Evolutionary conservation across 768 basidiomycete species (phyloP).

Genomic region (Rossbeevera mucosa): DNA sequence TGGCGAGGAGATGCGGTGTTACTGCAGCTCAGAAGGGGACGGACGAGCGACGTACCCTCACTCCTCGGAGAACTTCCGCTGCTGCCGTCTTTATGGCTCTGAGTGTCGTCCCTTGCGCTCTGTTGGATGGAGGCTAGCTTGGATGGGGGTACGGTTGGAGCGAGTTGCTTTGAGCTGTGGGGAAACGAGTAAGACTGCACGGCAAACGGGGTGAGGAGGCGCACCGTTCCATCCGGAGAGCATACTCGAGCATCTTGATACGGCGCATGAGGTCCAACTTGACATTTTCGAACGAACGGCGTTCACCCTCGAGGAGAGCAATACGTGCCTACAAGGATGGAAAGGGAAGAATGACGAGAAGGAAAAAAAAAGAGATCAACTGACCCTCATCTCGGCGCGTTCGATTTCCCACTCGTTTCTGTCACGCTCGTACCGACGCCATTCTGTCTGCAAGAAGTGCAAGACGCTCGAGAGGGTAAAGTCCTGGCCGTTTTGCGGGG

Average conservation of each 20-base stretch:
- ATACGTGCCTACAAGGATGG: conserved; percentile 72
- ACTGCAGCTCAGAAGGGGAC: conserved; percentile 1
- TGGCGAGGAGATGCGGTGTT: conserved; percentile 27
- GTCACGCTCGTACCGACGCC: conserved; percentile 96
- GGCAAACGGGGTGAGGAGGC: conserved; percentile 23
- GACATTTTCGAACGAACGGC: conserved; percentile 94
- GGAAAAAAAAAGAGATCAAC: conserved; percentile 27
- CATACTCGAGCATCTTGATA: conserved; percentile 99
- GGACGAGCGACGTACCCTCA: conserved; percentile 50
- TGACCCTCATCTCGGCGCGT: conserved; percentile 95
- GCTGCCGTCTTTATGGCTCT: conserved; percentile 75
- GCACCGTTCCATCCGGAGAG: conserved; percentile 91
- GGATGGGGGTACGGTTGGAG: conserved; percentile 50
- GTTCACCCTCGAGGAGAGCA: conserved; percentile 93
- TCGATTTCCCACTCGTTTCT: conserved; percentile 99
- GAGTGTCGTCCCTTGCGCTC: conserved; percentile 65
- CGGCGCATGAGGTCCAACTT: conserved; percentile 93
- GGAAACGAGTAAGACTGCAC: conserved; percentile 8
- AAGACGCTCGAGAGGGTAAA: conserved; percentile 91
- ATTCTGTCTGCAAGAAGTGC: conserved; percentile 97
- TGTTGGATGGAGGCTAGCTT: conserved; percentile 62
- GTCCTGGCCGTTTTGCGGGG: conserved; percentile 85
- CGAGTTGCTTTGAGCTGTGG: conserved; percentile 77
- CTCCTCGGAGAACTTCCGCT: conserved; percentile 81
- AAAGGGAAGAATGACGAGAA: background rate